phyloP scores from a whole-genome alignment of 805 yeast genomes.

The Phaffomyces opuntiae region DNA sequence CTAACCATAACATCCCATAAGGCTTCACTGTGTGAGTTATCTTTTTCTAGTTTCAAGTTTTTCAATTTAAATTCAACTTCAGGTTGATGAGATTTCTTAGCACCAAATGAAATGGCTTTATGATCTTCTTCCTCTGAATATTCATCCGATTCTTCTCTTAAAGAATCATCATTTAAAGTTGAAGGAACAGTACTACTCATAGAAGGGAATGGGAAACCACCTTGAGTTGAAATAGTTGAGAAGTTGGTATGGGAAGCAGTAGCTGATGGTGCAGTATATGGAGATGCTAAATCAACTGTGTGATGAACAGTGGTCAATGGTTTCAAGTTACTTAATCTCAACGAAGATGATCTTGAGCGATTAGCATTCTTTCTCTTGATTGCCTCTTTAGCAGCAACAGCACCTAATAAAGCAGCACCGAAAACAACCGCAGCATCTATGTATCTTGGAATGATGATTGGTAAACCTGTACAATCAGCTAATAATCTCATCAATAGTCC shows the following conservation, averaged over 20 bases:
- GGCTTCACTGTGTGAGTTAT: conserved; percentile 38
- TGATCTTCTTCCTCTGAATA: conserved; percentile 36
- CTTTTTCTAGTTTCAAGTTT: conserved; percentile 22
- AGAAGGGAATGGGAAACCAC: conserved; percentile 42
- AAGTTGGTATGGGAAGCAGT: conserved; percentile 56
- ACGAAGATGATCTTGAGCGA: conserved; percentile 19
- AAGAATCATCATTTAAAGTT: conserved; percentile 14
- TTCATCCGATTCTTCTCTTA: conserved; percentile 35
- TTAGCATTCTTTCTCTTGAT: conserved; percentile 20
- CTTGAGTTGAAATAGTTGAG: conserved; percentile 26
- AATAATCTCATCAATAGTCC: conserved; percentile 80
- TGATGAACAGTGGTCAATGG: conserved; percentile 15
- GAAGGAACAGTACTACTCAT: conserved; percentile 21
- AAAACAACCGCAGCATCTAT: conserved; percentile 96
- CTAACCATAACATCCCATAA: conserved; percentile 85
- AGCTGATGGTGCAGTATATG: conserved; percentile 78
- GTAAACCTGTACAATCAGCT: conserved; percentile 89
- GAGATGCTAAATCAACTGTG: conserved; percentile 39
- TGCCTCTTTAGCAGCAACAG: conserved; percentile 76
- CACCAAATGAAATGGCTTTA: conserved; percentile 51
- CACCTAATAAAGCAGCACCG: conserved; percentile 93
- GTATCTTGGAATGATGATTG: conserved; percentile 87
- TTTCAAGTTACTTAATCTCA: conserved; percentile 20
- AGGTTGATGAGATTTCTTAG: conserved; percentile 47
- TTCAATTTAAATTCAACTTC: conserved; percentile 39